Evolutionary conservation across 2,329 filamentous ascomycete species (phyloP).

Genomic region (Colletotrichum higginsianum): DNA sequence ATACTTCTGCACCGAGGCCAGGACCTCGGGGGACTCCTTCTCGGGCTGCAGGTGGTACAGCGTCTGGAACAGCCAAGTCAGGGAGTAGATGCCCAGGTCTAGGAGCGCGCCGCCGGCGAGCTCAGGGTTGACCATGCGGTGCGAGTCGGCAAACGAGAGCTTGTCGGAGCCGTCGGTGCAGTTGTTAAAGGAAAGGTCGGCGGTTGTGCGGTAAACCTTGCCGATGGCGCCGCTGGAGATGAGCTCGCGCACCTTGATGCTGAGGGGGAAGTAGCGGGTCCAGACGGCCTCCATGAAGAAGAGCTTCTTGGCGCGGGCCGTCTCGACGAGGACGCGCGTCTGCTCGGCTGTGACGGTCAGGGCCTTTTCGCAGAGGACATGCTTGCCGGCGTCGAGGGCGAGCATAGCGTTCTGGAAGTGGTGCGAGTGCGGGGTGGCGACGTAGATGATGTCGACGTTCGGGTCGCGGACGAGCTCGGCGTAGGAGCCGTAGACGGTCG

Average conservation of each 20-base stretch:
- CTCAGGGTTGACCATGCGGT: conserved; percentile 87
- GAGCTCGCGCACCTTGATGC: conserved; percentile 80
- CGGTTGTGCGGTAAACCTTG: conserved; percentile 71
- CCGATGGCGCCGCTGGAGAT: conserved; percentile 70
- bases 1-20: conserved; percentile 80
- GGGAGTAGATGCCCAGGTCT: conserved; percentile 88
- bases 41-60: conserved; percentile 85
- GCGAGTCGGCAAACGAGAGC: conserved; percentile 70
- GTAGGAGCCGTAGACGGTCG: conserved; percentile 85
- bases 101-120: conserved; percentile 87
- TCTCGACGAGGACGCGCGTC: conserved; percentile 78
- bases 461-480: conserved; percentile 84
- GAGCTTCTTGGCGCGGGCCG: conserved; percentile 79
- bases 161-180: conserved; percentile 72
- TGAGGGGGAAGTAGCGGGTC: conserved; percentile 91
- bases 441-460: conserved; percentile 87
- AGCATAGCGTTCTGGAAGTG: conserved; percentile 94
- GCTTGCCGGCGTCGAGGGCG: conserved; percentile 86
- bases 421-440: conserved; percentile 92
- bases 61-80: conserved; percentile 93
- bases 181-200: conserved; percentile 74
- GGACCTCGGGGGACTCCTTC: conserved; percentile 78
- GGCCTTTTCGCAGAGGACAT: conserved; percentile 92
- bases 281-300: conserved; percentile 92
- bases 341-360: conserved; percentile 89